These are phyloP conservation scores for Scedosporium apiospermum DNA, from an alignment of 2,329 filamentous ascomycete species.

Conservation along the genomic window DNA sequence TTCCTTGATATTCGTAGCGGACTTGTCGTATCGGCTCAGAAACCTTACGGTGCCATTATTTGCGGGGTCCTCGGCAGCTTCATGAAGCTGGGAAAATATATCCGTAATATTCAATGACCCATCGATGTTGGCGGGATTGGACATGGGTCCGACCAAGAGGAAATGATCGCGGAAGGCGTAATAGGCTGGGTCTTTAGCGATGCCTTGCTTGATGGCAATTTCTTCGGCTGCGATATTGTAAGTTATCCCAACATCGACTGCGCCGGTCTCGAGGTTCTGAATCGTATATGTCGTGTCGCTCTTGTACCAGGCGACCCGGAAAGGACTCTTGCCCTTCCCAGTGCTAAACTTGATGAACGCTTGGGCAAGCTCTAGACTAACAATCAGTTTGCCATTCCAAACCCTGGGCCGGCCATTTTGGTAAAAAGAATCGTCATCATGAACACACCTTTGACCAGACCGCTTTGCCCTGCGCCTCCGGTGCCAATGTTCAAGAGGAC, in stretches of 20 bases:
- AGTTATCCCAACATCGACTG: constrained; percentile 34
- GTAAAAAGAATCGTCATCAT: no score
- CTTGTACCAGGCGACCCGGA: constrained; percentile 33
- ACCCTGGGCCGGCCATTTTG: no score
- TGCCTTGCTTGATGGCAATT: constrained; percentile 30
- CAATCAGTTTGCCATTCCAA: no score
- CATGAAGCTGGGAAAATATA: no score
- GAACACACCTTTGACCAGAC: no score
- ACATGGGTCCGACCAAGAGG: constrained; percentile 11
- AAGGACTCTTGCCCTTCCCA: constrained; percentile 15
- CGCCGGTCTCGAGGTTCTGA: constrained; percentile 27
- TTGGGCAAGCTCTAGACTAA: no score
- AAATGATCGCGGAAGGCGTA: constrained; percentile 33
- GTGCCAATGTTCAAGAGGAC: no score
- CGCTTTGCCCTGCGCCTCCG: no score
- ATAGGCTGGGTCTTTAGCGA: constrained; percentile 18
- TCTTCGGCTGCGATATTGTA: constrained; percentile 31
- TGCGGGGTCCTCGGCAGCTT: no score
- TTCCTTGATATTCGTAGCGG: constrained; percentile 39
- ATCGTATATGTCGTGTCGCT: constrained; percentile 36
- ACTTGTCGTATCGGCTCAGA: constrained; percentile 35
- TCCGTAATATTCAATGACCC: no score
- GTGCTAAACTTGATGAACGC: no score
- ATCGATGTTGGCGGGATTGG: no score
- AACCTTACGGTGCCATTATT: constrained; percentile 23